Evolutionary conservation across 306 rosid species (phyloP), one percentile per base, ranked within the genome.

Genomic region (Quillaja saponaria): DNA sequence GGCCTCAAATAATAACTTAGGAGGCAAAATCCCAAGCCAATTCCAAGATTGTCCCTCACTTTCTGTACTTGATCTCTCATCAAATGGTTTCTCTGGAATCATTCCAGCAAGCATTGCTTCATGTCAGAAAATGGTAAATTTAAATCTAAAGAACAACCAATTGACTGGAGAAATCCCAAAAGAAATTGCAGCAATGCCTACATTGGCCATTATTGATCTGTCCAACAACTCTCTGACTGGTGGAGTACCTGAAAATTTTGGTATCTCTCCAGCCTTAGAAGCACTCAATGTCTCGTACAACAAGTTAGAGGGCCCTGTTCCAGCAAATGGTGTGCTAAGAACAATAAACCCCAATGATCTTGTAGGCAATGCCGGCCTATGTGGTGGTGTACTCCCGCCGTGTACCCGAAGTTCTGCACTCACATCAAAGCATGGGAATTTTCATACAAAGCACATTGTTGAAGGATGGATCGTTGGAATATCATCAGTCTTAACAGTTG

Each of bases 171-270:
- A 84, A 69, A 92, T 92, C 64, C 99, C 99, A 15, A 82, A 78
- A 49, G 57, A 81, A 57, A 62, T 92, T 37, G 81, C 91, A 10
- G 81, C 63, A 70, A 89, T 92, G 96, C 86, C 96, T 18, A 58
- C 94, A 40, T 63, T 92, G 75, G 84, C 99, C 62, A 76, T 82
- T 62, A 90, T 92, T 51, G 96, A 92, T 77, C 86, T 92, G 61
- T 89, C 96, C 67, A 89, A 87, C 78, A 92, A 92, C 82, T 85
- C 96, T n/a, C 77, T 92, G 1, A 78, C 85, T 18, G 99, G 99
- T 19, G 81, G 80, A 58, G 83, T 92, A 69, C 99, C 99, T 0
- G 85, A 78, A 19, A 87, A 66, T 75, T 86, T 92, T 9, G 99
- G 99, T 28, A 61, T 83, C 62, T 82, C 99, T 33, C 99, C 99